phyloP scores from a whole-genome alignment of 148 eudicot genomes.

The Drosera capensis region DNA sequence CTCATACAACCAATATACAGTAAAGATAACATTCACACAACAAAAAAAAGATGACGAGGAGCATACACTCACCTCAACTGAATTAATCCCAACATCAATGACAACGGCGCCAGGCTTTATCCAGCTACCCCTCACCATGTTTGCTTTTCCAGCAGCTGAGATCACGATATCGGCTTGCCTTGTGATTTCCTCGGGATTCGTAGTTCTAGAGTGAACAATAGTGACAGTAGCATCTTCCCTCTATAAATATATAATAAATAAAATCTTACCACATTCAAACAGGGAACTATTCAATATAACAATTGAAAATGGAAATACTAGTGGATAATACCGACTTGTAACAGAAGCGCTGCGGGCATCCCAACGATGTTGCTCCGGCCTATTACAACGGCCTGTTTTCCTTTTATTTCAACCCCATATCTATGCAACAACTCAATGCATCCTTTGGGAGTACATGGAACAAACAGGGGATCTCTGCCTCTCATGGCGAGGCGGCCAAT shows the following conservation, averaged over 20 bases:
- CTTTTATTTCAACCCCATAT: slow-evolving; percentile 56
- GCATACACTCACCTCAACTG: slow-evolving; percentile 49
- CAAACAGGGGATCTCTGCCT: slow-evolving; percentile 83
- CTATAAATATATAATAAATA: slow-evolving; percentile 15
- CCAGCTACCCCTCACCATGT: slow-evolving; percentile 92
- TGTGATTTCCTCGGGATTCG: slow-evolving; percentile 61
- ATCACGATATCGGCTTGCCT: slow-evolving; percentile 88
- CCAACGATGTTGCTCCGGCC: slow-evolving; percentile 97
- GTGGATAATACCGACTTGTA: slow-evolving; percentile 44
- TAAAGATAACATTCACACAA: not conserved
- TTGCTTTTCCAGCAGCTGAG: slow-evolving; percentile 71
- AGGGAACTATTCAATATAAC: no score
- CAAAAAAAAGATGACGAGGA: not conserved
- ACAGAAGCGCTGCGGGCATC: slow-evolving; percentile 80
- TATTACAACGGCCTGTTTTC: slow-evolving; percentile 79
- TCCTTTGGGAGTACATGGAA: slow-evolving; percentile 95
- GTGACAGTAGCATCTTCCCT: slow-evolving; percentile 96
- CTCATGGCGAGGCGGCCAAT: slow-evolving; percentile 88
- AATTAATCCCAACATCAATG: slow-evolving; percentile 92
- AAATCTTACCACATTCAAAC: not conserved
- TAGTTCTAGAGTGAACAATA: slow-evolving; percentile 80
- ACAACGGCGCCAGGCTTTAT: slow-evolving; percentile 83
- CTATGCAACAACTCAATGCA: slow-evolving; percentile 90
- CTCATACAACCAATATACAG: not conserved
- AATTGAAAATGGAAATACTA: no score